Evolutionary conservation across 805 yeast species (phyloP), one percentile per base, ranked within the genome.

Genomic region (Hermanozyma aechmeae): DNA sequence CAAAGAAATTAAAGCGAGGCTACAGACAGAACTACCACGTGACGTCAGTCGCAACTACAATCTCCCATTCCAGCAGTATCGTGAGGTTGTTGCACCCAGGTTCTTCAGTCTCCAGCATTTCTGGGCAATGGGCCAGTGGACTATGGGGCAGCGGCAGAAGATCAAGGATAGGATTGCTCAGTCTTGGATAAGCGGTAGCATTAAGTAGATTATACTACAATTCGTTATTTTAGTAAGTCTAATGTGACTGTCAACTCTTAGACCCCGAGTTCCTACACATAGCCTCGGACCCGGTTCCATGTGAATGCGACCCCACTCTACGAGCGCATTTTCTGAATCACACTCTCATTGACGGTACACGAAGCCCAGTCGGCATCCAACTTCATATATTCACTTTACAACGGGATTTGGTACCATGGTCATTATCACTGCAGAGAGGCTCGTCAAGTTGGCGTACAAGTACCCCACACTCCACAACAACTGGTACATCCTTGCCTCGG

Each of bases 401-500:
- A n/a, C n/a, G 7, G 9, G 14, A 6, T 11, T 18, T 12, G 23
- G 19, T 23, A 24, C 16, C 16, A 40, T 43, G 46, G 25, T 45
- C 25, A 17, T 35, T 13, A 43, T 66, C 2, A 76, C 76, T 0
- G 63, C 81, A 1, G 70, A 68, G 32, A 55, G 83, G 33, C 57
- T 79, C n/a, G 61, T 61, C 0, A 53, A 54, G 31, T 51, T 79
- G 17, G 70, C 79, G 1, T 61, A 61, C 43, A 50, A 63, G 22
- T 72, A 73, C 48, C 79, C 82, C 1, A 52, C 53, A 8, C 62
- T 84, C 16, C 55, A 62, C 24, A 58, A 64, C 38, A 48, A 70
- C 14, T 87, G 96, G 96, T 82, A 77, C 47, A 57, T 75, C 22
- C 58, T 85, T 13, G 89, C 95, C 0, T 81, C 92, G 6, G 81